Conservation (phyloP, 768 basidiomycete species). For the Megacollybia marginata region DNA sequence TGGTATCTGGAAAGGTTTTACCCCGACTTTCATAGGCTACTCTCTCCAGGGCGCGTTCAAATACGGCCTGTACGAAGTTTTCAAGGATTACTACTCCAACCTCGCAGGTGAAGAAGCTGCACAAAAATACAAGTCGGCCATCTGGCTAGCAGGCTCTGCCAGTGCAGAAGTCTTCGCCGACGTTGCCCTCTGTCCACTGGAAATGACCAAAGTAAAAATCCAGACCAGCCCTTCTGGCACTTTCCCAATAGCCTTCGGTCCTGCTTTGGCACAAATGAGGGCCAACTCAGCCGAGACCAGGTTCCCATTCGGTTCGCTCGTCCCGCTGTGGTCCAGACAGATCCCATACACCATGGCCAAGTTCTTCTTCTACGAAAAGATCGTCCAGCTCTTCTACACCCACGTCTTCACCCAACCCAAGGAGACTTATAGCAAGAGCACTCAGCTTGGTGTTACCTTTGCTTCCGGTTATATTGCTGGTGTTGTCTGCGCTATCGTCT, state of each 20-base stretch:
- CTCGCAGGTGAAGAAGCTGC: constrained; percentile 77
- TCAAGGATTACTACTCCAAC: constrained; percentile 93
- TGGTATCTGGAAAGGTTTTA: constrained; percentile 93
- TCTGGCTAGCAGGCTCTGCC: constrained; percentile 92
- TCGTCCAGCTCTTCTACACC: constrained; percentile 81
- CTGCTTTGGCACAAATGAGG: constrained; percentile 67
- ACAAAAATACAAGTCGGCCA: constrained; percentile 76
- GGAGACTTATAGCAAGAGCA: constrained; percentile 70
- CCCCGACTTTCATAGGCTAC: constrained; percentile 90
- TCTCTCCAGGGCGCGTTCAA: constrained; percentile 97
- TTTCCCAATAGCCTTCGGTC: constrained; percentile 70
- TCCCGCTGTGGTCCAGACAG: constrained; percentile 88
- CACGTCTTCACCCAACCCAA: constrained; percentile 79
- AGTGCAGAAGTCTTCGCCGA: constrained; percentile 96
- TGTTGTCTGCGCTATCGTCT: constrained; percentile 93
- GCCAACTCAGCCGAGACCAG: constrained; percentile 62
- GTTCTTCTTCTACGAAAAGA: constrained; percentile 94
- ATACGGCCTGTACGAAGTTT: constrained; percentile 95
- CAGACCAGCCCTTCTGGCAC: constrained; percentile 71
- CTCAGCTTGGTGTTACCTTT: constrained; percentile 86
- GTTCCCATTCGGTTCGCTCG: constrained; percentile 79
- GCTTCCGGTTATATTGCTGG: constrained; percentile 91
- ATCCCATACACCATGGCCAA: constrained; percentile 99
- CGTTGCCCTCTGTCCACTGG: constrained; percentile 90
- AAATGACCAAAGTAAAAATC: constrained; percentile 91